These are phyloP conservation scores for Aspergillus biplanus DNA, from an alignment of 495 filamentous ascomycete species.

Conservation along the genomic window DNA sequence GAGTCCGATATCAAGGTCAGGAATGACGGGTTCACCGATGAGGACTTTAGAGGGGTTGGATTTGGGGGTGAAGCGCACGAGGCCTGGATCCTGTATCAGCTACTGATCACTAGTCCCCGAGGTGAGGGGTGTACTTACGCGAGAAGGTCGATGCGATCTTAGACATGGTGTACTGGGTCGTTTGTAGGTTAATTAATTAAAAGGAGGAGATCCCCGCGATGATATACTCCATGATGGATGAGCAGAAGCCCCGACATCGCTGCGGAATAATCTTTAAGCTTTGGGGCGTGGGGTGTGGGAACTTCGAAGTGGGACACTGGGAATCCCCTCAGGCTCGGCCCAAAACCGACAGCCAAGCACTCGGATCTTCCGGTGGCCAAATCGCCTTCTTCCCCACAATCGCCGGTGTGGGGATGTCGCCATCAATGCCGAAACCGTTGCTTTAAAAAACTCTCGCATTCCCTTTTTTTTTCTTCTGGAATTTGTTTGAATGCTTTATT, in stretches of 20 bases:
- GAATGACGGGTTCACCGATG: constrained; percentile 60
- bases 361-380: neutral
- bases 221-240: constrained; percentile 12
- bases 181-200: too few species aligned
- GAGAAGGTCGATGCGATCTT: constrained; percentile 50
- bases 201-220: constrained; percentile 15
- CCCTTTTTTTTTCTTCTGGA: neutral
- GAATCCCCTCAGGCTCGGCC: constrained; percentile 2
- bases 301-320: constrained; percentile 1
- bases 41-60: constrained; percentile 52
- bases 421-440: neutral
- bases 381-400: neutral
- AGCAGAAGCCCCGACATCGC: constrained; percentile 30
- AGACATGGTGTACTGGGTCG: constrained; percentile 30
- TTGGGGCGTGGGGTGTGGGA: constrained; percentile 8
- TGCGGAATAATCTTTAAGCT: neutral
- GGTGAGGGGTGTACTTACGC: constrained; percentile 33
- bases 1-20: constrained; percentile 56
- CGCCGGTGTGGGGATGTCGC: constrained; percentile 6
- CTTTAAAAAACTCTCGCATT: neutral
- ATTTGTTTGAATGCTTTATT: neutral
- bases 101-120: neutral
- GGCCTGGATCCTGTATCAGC: constrained; percentile 42
- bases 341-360: neutral
- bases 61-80: constrained; percentile 63